These are phyloP conservation scores for Aspergillus fischeri DNA, from an alignment of 2,329 filamentous ascomycete genomes.

Conservation along the genomic window DNA sequence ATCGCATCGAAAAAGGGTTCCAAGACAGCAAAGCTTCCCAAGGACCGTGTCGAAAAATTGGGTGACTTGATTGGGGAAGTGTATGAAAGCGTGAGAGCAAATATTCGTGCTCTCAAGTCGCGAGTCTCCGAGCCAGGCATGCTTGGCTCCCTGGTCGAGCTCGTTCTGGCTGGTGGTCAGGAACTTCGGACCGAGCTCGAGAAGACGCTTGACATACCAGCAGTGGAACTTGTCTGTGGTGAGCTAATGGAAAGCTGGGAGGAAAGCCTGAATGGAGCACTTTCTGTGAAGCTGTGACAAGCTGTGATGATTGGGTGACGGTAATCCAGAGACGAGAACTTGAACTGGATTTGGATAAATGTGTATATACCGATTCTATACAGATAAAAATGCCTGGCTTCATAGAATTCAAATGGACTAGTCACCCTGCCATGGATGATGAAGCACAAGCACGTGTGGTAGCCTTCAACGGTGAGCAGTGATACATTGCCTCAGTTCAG, in stretches of 20 bases:
- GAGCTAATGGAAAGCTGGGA: slow-evolving; percentile 47
- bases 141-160: slow-evolving; percentile 39
- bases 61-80: slow-evolving; percentile 22
- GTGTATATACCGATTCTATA: background rate
- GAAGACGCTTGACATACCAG: slow-evolving; percentile 33
- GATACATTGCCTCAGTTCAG: background rate
- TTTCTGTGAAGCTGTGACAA: slow-evolving; percentile 28
- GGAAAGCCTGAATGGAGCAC: slow-evolving; percentile 40
- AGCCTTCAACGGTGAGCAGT: background rate
- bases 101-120: slow-evolving; percentile 34
- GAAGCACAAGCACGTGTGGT: background rate
- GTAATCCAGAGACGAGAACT: background rate
- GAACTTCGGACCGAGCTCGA: slow-evolving; percentile 31
- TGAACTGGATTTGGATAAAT: background rate
- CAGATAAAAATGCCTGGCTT: background rate
- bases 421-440: background rate
- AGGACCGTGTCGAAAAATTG: slow-evolving; percentile 31
- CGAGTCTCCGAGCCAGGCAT: slow-evolving; percentile 38
- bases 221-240: slow-evolving; percentile 42
- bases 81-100: slow-evolving; percentile 32
- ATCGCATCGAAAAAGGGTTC: slow-evolving; percentile 28
- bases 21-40: slow-evolving; percentile 30
- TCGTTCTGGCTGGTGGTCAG: slow-evolving; percentile 27
- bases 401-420: background rate
- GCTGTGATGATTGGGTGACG: slow-evolving; percentile 16